Conservation (phyloP, 2,329 filamentous ascomycete genomes). For the Alternaria metachromatica region DNA sequence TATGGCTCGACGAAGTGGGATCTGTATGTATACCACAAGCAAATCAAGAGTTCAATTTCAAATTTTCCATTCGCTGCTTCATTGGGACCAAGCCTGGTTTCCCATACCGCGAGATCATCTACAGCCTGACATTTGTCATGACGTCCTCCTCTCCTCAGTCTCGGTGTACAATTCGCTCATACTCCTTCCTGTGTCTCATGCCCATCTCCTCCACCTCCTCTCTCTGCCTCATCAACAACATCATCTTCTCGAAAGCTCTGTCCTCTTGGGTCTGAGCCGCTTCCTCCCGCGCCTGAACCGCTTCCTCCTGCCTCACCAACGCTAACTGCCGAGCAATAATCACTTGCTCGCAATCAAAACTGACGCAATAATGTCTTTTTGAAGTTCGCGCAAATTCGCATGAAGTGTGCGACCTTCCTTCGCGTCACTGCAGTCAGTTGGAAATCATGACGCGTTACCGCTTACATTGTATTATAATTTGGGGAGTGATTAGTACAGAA, state of each 20-base stretch:
- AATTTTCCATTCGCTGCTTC: neutral
- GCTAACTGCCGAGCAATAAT: neutral
- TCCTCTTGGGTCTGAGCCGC: neutral
- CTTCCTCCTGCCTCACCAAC: neutral
- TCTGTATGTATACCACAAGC: slow-evolving; percentile 10
- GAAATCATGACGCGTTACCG: neutral
- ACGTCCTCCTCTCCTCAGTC: neutral
- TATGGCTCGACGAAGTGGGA: neutral
- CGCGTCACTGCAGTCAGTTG: neutral
- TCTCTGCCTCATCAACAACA: neutral
- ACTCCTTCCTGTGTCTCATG: slow-evolving; percentile 5
- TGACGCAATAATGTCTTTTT: neutral
- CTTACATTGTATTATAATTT: neutral
- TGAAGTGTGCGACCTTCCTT: neutral
- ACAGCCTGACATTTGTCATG: neutral
- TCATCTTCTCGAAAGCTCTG: neutral
- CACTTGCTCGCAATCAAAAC: neutral
- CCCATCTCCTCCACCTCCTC: slow-evolving; percentile 7
- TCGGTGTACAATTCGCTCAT: neutral
- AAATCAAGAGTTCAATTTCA: slow-evolving; percentile 8
- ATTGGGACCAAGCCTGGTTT: neutral
- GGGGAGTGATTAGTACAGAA: neutral
- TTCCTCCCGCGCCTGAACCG: neutral
- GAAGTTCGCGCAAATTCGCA: neutral
- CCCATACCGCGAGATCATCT: neutral